These are phyloP conservation scores for Eucalyptus coolabah DNA, from an alignment of 345 rosid species.

Conservation along the genomic window DNA sequence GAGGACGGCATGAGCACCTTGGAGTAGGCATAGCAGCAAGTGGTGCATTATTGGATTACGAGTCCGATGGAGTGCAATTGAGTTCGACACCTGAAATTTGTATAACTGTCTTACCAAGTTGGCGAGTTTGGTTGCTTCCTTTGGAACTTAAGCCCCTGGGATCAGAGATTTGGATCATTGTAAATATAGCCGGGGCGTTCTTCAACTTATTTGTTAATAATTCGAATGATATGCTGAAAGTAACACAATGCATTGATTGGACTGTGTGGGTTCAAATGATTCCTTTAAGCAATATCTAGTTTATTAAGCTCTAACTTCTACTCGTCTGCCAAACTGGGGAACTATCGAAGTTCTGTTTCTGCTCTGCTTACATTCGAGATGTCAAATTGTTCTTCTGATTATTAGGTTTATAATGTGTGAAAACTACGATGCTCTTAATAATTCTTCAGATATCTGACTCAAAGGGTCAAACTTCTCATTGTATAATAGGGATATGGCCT, in stretches of 20 bases:
- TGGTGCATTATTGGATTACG: background rate
- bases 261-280: background rate
- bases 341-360: background rate
- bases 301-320: background rate
- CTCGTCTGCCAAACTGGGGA: background rate
- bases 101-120: background rate
- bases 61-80: background rate
- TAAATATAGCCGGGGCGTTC: background rate
- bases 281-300: background rate
- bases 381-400: background rate
- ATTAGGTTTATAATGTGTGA: background rate
- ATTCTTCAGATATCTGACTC: background rate
- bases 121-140: background rate
- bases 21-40: background rate
- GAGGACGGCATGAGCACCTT: background rate
- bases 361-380: background rate
- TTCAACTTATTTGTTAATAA: background rate
- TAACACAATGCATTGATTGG: background rate
- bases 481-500: slow-evolving; percentile 77
- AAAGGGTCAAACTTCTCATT: background rate
- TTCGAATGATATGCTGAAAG: background rate
- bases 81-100: background rate
- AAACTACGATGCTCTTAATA: background rate
- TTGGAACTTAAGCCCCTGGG: background rate
- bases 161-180: background rate